Percentiles rank a stretch among this genome's conserved stretches.
phyloP scores from a whole-genome alignment of 75 land plant species.

The Selaginella tamariscina region DNA sequence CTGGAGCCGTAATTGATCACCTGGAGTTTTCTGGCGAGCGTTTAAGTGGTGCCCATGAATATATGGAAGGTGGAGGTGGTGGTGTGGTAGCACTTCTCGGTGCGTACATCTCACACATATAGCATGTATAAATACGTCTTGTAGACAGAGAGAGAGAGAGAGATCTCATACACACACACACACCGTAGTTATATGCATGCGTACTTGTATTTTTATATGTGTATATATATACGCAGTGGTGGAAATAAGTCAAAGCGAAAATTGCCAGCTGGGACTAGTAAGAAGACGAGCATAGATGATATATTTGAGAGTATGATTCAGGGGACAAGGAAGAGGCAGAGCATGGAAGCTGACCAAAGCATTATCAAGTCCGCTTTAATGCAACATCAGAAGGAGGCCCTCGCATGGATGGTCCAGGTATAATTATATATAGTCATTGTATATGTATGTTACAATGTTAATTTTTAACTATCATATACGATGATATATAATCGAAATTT shows the following conservation, averaged over 20 bases:
- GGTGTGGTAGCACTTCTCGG: not conserved
- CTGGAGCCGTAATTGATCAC: slow-evolving; percentile 17
- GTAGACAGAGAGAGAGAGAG: too few relatives aligned
- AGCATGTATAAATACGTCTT: too few relatives aligned
- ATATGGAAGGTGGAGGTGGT: not conserved
- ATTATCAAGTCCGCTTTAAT: slow-evolving; percentile 41
- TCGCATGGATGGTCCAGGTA: slow-evolving; percentile 72
- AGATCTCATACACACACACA: too few relatives aligned
- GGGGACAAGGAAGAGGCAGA: slow-evolving; percentile 18
- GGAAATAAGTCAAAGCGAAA: not conserved
- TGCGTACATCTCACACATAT: too few relatives aligned
- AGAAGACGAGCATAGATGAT: slow-evolving; percentile 40
- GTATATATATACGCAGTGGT: too few relatives aligned
- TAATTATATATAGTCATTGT: too few relatives aligned
- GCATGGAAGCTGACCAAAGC: slow-evolving; percentile 39
- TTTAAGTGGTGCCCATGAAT: slow-evolving; percentile 15
- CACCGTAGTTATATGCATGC: too few relatives aligned
- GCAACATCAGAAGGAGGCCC: slow-evolving; percentile 71
- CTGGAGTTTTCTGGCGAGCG: slow-evolving; percentile 35
- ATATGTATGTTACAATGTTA: too few relatives aligned
- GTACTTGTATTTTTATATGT: too few relatives aligned
- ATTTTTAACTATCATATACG: too few relatives aligned
- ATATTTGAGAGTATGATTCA: slow-evolving; percentile 40
- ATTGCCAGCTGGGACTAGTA: not conserved
- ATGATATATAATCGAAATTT: too few relatives aligned